Conservation (phyloP, 371 early-diverging fungal species). For the Dipsacomyces acuminosporus region DNA sequence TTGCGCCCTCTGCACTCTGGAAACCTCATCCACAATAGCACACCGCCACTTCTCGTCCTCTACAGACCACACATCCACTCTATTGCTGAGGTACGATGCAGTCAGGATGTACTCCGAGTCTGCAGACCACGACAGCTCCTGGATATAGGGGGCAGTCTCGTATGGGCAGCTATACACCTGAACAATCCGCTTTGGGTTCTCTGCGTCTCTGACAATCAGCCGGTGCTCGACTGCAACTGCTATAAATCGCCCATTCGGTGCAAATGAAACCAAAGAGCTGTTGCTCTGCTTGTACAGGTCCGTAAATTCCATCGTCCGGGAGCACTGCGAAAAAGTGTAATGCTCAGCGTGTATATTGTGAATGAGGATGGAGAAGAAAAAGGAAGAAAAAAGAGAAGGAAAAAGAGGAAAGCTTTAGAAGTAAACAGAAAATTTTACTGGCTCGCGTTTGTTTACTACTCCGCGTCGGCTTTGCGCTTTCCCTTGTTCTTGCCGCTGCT, state of each 20-base stretch:
- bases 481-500: too few relatives aligned
- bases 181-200: slow-evolving; percentile 56
- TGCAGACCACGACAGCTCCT: slow-evolving; percentile 64
- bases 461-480: too few relatives aligned
- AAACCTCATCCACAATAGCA: slow-evolving; percentile 57
- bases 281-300: slow-evolving; percentile 67
- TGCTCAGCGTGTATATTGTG: neutral
- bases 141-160: slow-evolving; percentile 45
- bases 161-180: slow-evolving; percentile 51
- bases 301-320: slow-evolving; percentile 66
- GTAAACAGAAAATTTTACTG: neutral
- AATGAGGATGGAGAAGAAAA: too few relatives aligned
- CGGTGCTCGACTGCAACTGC: slow-evolving; percentile 67
- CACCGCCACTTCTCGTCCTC: slow-evolving; percentile 61
- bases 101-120: slow-evolving; percentile 58
- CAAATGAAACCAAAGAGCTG: slow-evolving; percentile 52
- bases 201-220: slow-evolving; percentile 67
- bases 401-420: neutral
- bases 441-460: too few relatives aligned
- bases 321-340: neutral
- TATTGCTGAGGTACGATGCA: slow-evolving; percentile 52
- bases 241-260: slow-evolving; percentile 62
- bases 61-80: slow-evolving; percentile 60
- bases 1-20: slow-evolving; percentile 52
- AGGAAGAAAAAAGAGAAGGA: neutral